Percentiles rank a stretch among this genome's conserved stretches.
Evolutionary conservation across 306 rosid species (phyloP).

Genomic region (Chamaecrista fasciculata): DNA sequence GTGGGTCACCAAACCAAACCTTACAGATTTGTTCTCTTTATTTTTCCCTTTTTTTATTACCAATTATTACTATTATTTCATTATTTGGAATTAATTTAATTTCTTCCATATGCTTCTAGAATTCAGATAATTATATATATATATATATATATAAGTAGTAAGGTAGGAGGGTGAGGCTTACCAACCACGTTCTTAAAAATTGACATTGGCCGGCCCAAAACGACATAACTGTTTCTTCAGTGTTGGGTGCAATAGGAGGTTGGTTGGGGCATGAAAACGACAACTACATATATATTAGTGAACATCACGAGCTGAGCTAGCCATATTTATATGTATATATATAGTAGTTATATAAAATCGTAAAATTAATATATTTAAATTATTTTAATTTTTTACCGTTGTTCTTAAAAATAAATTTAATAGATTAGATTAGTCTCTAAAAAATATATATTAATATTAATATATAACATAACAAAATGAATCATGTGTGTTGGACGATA

Average conservation of each 20-base stretch:
- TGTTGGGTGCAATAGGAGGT: not conserved
- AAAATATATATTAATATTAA: no score
- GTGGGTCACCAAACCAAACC: constrained; percentile 58
- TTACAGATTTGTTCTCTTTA: constrained; percentile 24
- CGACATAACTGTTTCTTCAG: constrained; percentile 12
- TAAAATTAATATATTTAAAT: no score
- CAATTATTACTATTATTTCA: no score
- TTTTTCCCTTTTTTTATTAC: no score
- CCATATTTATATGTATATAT: no score
- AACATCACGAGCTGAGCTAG: not conserved
- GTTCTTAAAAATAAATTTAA: no score
- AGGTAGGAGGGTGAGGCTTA: constrained; percentile 36
- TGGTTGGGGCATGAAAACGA: constrained; percentile 35
- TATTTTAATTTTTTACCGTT: no score
- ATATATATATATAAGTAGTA: constrained; percentile 12
- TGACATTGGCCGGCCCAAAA: constrained; percentile 31
- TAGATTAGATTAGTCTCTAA: no score
- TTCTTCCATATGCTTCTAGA: constrained; percentile 29
- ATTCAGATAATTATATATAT: not conserved
- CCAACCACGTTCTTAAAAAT: constrained; percentile 35
- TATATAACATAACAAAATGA: no score
- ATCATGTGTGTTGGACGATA: constrained; percentile 6
- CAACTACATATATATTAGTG: not conserved
- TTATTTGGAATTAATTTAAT: constrained; percentile 22
- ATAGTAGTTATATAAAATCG: no score